phyloP scores from a whole-genome alignment of 179 eudicot genomes.

The Spergularia azorica region DNA sequence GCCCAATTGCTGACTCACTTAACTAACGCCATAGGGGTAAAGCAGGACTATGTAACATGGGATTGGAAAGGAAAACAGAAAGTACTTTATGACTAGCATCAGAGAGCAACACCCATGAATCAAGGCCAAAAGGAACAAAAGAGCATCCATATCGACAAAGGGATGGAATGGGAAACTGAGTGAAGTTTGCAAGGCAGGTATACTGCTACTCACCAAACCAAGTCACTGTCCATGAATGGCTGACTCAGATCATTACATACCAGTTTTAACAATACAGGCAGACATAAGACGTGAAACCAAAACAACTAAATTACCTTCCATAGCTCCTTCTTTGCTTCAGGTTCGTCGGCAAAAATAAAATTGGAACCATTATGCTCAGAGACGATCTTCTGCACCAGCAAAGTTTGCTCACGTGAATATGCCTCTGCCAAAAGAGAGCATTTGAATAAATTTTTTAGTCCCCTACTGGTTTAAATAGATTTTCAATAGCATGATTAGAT shows the following conservation, averaged over 20 bases:
- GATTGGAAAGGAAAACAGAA: neutral
- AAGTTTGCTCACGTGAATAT: slow-evolving; percentile 84
- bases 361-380: slow-evolving; percentile 87
- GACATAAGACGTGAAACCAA: neutral
- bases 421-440: slow-evolving; percentile 57
- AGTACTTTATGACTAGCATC: neutral
- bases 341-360: slow-evolving; percentile 87
- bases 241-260: neutral
- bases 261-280: neutral
- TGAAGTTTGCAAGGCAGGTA: too few relatives aligned
- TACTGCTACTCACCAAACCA: too few relatives aligned
- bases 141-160: too few relatives aligned
- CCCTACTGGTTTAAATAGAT: slow-evolving; percentile 2
- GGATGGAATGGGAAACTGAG: neutral
- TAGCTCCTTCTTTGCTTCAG: slow-evolving; percentile 94
- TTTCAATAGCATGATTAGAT: neutral
- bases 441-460: neutral
- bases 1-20: neutral
- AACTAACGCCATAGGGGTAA: neutral
- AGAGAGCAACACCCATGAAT: neutral
- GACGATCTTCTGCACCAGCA: slow-evolving; percentile 80
- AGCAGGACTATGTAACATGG: neutral
- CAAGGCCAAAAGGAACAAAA: neutral
- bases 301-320: slow-evolving; percentile 67
- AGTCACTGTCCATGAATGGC: too few relatives aligned